Conservation (phyloP, 371 early-diverging fungal species). For the Encephalitozoon cuniculi region DNA sequence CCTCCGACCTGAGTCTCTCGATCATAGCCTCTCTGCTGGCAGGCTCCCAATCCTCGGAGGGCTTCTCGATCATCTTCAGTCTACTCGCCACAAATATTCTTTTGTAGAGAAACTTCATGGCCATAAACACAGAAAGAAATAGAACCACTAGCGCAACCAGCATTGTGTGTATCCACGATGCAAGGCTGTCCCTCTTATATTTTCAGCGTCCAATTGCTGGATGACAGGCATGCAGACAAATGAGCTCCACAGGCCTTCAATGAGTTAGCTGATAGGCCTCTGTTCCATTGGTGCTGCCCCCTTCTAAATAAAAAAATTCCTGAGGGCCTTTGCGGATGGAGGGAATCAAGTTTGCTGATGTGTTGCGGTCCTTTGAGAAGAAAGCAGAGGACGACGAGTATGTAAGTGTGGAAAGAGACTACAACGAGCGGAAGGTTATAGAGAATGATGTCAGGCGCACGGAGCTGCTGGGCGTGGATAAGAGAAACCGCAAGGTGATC, state of each 20-base stretch:
- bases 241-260: neutral
- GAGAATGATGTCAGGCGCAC: constrained; percentile 42
- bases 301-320: neutral
- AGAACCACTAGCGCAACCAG: neutral
- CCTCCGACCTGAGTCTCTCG: constrained; percentile 11
- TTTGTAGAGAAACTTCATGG: constrained; percentile 2
- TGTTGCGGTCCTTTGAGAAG: constrained; percentile 12
- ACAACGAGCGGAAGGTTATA: constrained; percentile 8
- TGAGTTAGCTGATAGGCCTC: neutral
- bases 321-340: constrained; percentile 6
- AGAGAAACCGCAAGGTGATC: neutral
- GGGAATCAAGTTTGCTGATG: constrained; percentile 12
- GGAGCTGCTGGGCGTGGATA: constrained; percentile 5
- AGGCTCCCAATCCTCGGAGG: constrained; percentile 45
- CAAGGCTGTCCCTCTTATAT: neutral
- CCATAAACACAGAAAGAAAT: constrained; percentile 1
- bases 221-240: neutral
- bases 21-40: constrained; percentile 29
- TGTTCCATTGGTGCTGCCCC: neutral
- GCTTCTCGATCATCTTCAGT: neutral
- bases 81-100: constrained; percentile 4
- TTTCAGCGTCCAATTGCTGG: neutral
- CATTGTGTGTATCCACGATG: neutral
- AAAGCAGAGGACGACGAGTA: constrained; percentile 5
- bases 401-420: neutral